A percentile compares a stretch with the other conserved stretches of the same genome.
phyloP scores from a whole-genome alignment of 495 filamentous ascomycete genomes.

The Neurospora terricola region DNA sequence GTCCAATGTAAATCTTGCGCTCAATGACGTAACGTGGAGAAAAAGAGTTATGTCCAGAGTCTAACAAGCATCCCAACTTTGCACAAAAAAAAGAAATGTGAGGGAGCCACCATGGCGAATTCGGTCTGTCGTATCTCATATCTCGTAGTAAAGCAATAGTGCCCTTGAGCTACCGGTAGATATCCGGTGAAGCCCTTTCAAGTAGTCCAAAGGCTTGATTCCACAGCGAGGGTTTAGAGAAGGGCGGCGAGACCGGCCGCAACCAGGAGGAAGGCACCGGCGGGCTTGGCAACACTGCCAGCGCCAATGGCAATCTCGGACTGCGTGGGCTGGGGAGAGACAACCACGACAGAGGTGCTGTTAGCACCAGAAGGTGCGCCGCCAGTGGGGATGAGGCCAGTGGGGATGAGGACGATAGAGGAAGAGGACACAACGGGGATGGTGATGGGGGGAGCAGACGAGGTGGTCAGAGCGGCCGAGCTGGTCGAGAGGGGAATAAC shows the following conservation, averaged over 20 bases:
- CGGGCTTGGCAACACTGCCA: constrained; percentile 14
- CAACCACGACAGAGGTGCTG: not conserved
- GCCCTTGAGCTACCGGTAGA: constrained; percentile 1
- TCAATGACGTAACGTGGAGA: not conserved
- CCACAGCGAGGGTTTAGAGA: constrained; percentile 22
- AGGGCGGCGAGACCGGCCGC: constrained; percentile 21
- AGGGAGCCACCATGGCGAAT: constrained; percentile 6
- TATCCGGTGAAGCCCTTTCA: not conserved
- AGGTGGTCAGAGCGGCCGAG: constrained; percentile 8
- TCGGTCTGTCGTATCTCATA: constrained; percentile 25
- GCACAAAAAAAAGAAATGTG: constrained; percentile 17
- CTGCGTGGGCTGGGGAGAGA: constrained; percentile 4
- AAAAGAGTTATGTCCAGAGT: constrained; percentile 4
- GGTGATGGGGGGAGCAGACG: not conserved
- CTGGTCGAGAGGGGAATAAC: constrained; percentile 1
- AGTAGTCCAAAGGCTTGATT: constrained; percentile 10
- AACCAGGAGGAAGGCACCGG: constrained; percentile 15
- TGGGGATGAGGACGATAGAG: constrained; percentile 1
- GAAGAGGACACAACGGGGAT: not conserved
- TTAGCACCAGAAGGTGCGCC: not conserved
- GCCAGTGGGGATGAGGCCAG: not conserved
- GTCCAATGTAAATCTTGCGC: constrained; percentile 8
- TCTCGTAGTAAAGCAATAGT: constrained; percentile 21
- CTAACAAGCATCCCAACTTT: constrained; percentile 19
- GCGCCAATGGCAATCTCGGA: constrained; percentile 9